These are phyloP conservation scores for Dryadomyces sulphureus DNA, from an alignment of 2,329 filamentous ascomycete species.

Conservation along the genomic window DNA sequence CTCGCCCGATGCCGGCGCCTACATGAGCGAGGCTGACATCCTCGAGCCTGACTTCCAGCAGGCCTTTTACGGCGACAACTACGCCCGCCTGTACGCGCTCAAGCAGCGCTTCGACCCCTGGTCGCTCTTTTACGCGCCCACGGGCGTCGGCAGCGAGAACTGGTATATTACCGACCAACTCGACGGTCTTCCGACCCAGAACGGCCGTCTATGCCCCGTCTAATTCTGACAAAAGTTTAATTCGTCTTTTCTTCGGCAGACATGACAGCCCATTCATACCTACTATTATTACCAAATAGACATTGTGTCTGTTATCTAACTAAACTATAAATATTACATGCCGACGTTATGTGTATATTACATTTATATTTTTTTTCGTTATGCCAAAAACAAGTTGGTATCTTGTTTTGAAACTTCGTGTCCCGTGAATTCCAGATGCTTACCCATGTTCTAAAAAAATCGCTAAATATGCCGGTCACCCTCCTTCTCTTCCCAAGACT, in stretches of 20 bases:
- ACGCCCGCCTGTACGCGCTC: constrained; percentile 15
- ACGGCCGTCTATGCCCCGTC: constrained; percentile 9
- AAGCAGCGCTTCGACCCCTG: constrained; percentile 20
- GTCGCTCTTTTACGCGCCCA: constrained; percentile 15
- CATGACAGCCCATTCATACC: too few relatives aligned
- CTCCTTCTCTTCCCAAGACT: background rate
- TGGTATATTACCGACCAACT: constrained; percentile 13
- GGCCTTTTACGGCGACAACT: constrained; percentile 21
- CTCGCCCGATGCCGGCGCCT: constrained; percentile 20
- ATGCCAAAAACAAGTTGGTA: background rate
- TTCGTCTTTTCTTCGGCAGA: too few relatives aligned
- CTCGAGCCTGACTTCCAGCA: constrained; percentile 19
- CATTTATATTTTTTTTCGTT: background rate
- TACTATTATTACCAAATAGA: too few relatives aligned
- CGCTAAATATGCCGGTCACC: background rate
- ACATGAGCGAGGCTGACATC: constrained; percentile 24
- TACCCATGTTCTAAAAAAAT: background rate
- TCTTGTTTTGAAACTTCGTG: background rate
- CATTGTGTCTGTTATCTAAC: too few relatives aligned
- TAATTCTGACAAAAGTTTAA: background rate
- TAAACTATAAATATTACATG: too few relatives aligned
- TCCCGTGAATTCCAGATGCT: background rate
- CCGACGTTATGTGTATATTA: background rate
- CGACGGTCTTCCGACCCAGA: constrained; percentile 11
- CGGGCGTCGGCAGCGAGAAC: constrained; percentile 13